These are phyloP conservation scores for Botryotinia convoluta DNA, from an alignment of 2,329 filamentous ascomycete genomes.

Conservation along the genomic window DNA sequence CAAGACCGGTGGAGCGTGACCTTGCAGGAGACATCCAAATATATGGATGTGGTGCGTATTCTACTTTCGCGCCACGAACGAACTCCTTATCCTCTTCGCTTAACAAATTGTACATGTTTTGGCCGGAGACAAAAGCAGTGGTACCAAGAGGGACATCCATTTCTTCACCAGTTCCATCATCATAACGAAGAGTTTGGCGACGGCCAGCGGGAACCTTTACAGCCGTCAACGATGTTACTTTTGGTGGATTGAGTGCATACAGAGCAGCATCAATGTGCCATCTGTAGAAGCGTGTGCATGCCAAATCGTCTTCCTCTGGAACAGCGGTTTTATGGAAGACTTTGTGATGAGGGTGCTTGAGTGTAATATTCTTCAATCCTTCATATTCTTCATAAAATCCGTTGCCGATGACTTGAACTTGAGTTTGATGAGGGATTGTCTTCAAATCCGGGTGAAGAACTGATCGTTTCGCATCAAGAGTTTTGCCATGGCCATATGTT, in stretches of 20 bases:
- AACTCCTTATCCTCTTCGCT: conserved; percentile 65
- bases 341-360: conserved; percentile 73
- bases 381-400: conserved; percentile 68
- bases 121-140: conserved; percentile 71
- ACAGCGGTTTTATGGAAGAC: conserved; percentile 70
- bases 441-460: conserved; percentile 76
- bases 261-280: conserved; percentile 81
- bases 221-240: conserved; percentile 70
- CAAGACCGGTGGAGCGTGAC: conserved; percentile 66
- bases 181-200: conserved; percentile 66
- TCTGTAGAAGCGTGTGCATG: conserved; percentile 63
- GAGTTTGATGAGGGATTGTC: conserved; percentile 75
- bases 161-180: conserved; percentile 66
- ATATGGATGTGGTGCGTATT: conserved; percentile 78
- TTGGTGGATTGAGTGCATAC: conserved; percentile 71
- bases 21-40: conserved; percentile 75
- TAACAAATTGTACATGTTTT: conserved; percentile 67
- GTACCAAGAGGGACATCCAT: conserved; percentile 70
- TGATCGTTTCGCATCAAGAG: conserved; percentile 60
- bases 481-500: conserved; percentile 74
- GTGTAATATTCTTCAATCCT: conserved; percentile 63
- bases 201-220: conserved; percentile 68
- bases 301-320: conserved; percentile 58
- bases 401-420: conserved; percentile 79
- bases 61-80: conserved; percentile 62